Conservation (phyloP, 352 stramenopile genomes). For the Phytophthora pini region DNA sequence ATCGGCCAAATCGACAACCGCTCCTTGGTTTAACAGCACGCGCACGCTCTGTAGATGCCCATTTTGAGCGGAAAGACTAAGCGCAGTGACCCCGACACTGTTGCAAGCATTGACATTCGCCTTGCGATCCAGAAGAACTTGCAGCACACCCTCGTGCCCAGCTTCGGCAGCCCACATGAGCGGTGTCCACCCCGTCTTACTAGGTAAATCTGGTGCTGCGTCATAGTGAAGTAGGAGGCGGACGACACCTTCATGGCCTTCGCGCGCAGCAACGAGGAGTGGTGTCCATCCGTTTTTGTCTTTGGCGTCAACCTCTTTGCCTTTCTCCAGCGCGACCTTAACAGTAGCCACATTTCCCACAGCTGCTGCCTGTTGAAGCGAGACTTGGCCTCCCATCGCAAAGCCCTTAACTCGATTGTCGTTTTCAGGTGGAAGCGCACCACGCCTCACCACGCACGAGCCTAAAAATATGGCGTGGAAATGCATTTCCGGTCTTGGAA, state of each 20-base stretch:
- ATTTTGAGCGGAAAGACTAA: background rate
- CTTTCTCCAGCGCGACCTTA: constrained; percentile 4
- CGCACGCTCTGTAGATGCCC: background rate
- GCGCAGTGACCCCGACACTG: background rate
- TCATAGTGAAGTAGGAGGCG: constrained; percentile 11
- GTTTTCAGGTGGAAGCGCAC: no score
- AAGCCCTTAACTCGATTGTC: no score
- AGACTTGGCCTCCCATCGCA: background rate
- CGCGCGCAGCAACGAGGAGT: constrained; percentile 1
- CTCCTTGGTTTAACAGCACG: background rate
- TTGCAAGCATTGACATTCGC: constrained; percentile 3
- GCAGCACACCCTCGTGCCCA: background rate
- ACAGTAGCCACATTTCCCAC: constrained; percentile 2
- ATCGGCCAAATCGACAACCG: background rate
- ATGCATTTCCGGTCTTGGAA: background rate
- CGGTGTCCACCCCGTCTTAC: constrained; percentile 11
- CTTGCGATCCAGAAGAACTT: background rate
- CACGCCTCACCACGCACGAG: background rate
- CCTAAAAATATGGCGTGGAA: constrained; percentile 3
- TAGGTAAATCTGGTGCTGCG: background rate
- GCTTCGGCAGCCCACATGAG: constrained; percentile 13
- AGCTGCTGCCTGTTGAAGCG: constrained; percentile 1
- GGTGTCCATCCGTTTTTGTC: constrained; percentile 8
- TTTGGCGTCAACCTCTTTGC: constrained; percentile 5
- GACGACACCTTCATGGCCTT: constrained; percentile 2